Percentiles rank a stretch among this genome's conserved stretches.
Conservation (phyloP, 2,329 filamentous ascomycete genomes). For the Aspergillus sp. region DNA sequence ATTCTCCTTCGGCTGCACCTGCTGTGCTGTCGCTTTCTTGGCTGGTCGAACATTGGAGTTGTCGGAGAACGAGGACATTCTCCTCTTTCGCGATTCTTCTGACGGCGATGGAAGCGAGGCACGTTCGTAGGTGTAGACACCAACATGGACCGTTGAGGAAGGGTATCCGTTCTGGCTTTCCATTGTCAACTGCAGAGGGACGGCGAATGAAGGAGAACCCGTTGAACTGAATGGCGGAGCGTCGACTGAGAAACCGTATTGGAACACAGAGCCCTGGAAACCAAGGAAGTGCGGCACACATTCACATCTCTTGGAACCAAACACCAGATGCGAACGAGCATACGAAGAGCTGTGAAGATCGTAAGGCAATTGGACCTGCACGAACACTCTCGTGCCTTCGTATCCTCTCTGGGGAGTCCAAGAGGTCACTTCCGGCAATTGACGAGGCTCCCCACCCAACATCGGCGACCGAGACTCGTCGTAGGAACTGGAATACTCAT, state of each 20-base stretch:
- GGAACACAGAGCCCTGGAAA: conserved; percentile 50
- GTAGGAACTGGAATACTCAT: conserved; percentile 38
- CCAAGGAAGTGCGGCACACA: conserved; percentile 55
- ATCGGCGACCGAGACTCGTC: conserved; percentile 59
- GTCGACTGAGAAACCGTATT: conserved; percentile 63
- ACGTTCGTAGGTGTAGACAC: conserved; percentile 53
- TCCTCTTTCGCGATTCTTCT: conserved; percentile 46
- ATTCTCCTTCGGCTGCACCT: conserved; percentile 40
- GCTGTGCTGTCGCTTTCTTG: conserved; percentile 40
- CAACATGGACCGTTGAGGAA: conserved; percentile 46
- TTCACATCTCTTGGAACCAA: conserved; percentile 66
- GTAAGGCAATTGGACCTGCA: conserved; percentile 67
- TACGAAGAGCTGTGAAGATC: conserved; percentile 56
- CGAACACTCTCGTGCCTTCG: conserved; percentile 59
- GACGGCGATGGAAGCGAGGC: conserved; percentile 30
- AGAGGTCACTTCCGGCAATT: conserved; percentile 56
- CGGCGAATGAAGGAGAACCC: conserved; percentile 45
- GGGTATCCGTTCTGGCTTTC: conserved; percentile 47
- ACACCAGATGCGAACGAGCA: conserved; percentile 55
- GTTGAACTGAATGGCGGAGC: conserved; percentile 58
- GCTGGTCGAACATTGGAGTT: conserved; percentile 38
- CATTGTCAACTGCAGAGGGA: conserved; percentile 52
- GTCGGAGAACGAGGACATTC: conserved; percentile 44
- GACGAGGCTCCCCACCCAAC: conserved; percentile 52
- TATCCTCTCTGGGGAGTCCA: conserved; percentile 61